Evolutionary conservation across 2,329 filamentous ascomycete species (phyloP).

Genomic region (Seiridium cupressi): DNA sequence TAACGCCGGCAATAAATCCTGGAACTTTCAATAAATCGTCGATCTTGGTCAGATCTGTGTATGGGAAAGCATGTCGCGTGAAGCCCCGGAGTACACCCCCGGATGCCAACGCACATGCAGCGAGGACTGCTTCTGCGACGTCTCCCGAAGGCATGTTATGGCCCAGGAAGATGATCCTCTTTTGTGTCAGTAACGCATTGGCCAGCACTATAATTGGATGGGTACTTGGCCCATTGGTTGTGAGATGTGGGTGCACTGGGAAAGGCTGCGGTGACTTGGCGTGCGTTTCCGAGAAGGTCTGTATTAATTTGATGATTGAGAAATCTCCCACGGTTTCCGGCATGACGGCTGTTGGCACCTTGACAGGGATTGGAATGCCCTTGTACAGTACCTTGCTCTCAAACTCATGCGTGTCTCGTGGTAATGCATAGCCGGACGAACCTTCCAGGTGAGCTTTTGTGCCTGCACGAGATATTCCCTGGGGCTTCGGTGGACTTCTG

Average conservation of each 20-base stretch:
- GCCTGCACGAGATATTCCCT: slow-evolving; percentile 57
- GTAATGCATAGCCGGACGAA: slow-evolving; percentile 70
- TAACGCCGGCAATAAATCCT: slow-evolving; percentile 96
- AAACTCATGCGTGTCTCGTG: slow-evolving; percentile 95
- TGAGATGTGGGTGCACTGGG: slow-evolving; percentile 83
- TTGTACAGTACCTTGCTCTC: slow-evolving; percentile 96
- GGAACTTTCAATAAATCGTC: slow-evolving; percentile 94
- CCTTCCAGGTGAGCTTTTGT: slow-evolving; percentile 62
- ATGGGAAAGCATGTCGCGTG: slow-evolving; percentile 93
- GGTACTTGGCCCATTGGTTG: slow-evolving; percentile 83
- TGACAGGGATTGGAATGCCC: slow-evolving; percentile 93
- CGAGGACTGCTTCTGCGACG: slow-evolving; percentile 95
- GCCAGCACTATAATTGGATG: slow-evolving; percentile 94
- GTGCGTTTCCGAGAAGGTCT: slow-evolving; percentile 85
- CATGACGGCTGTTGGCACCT: slow-evolving; percentile 89
- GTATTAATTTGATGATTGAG: slow-evolving; percentile 93
- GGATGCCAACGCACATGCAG: slow-evolving; percentile 90
- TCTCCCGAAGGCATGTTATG: slow-evolving; percentile 94
- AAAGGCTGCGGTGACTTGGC: slow-evolving; percentile 83
- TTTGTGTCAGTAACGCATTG: slow-evolving; percentile 93
- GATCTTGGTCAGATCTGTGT: slow-evolving; percentile 96
- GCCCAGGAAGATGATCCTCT: slow-evolving; percentile 92
- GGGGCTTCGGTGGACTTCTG: slow-evolving; percentile 44
- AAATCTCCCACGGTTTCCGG: slow-evolving; percentile 98
- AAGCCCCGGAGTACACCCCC: slow-evolving; percentile 92